Base-by-base conservation (phyloP, 192 early-diverging fungal genomes). In the Anaeromyces robustus region DNA sequence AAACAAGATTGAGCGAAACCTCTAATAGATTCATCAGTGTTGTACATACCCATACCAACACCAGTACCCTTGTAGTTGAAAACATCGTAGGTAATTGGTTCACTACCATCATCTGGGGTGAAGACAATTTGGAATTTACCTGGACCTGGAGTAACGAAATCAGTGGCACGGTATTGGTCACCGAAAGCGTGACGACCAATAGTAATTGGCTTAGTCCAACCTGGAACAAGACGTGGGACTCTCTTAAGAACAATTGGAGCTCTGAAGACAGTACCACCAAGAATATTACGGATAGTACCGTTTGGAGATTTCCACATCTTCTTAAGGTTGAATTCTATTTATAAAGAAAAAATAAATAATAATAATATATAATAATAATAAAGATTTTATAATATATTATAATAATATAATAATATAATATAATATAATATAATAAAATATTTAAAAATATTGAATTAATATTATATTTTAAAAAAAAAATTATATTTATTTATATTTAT, bases 261-360 rank as follows among this genome's bases (percentile, higher is more conserved):
- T 85, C 97, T 93, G 93, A 99, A 99, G 12, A 99, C 95, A 29
- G 97, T 99, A 78, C 97, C 97, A 80, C 94, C 95, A 43, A 99
- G 88, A 80, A 95, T 96, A 86, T 99, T 99, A 79, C 97, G 90
- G 82, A 99, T 95, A 77, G 96, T 98, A 41, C 90, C 97, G 86
- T 99, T 99, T 81, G 97, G 97, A 77, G 93, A 95, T 89, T 93
- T 97, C 96, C 96, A 99, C 94, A 96, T 99, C 86, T 96, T 85
- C 92, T 99, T 97, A 80, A 99, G 87, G 31, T 93, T 93, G 88
- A 97, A 99, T 87, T 97, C 96, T 86, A 43, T 30, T 29, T 43
- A 37, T 59, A 81, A 30, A 77, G 18, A 34, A 41, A 13, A 9
- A 77, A 4, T 29, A 34, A 29, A 78, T n/a, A 77, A 18, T 77